Evolutionary conservation across 768 basidiomycete species (phyloP), one percentile per base, ranked within the genome.

Genomic region (Rossbeevera mucosa): DNA sequence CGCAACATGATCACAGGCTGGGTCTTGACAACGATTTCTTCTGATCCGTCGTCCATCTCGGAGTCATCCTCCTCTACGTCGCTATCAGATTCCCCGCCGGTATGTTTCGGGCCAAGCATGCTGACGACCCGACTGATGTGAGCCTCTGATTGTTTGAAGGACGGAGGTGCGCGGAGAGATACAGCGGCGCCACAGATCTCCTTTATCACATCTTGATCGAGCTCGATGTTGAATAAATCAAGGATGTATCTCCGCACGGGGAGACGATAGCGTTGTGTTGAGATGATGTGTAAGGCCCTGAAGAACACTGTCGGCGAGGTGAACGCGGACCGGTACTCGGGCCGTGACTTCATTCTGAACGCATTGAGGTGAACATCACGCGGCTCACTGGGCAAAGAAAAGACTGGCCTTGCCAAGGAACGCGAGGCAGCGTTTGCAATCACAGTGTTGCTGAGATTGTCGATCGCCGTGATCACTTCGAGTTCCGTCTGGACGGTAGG

Each of bases 361-460:
- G 22, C n/a, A 31, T 11, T 38, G 29, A 47, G 18, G 36, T 58
- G 5, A 59, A 49, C 26, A 38, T 12, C 18, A 41, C 13, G 20
- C 12, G 26, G 6, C 21, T 1, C 20, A 22, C 31, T 48, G 8
- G 13, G 6, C 20, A 40, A 49, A 50, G n/a, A 43, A 36, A 18
- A n/a, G 11, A 68, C 79, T 57, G 63, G 94, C 93, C 81, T 82
- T 25, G 91, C 86, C 33, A 99, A 74, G 16, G 91, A 86, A 43
- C 92, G 82, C 21, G 96, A 98, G 1, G 96, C 94, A 21, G 91
- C 83, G 62, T 94, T 94, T 0, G 94, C 94, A 52, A 98, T 89
- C 47, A 98, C 94, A 18, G 94, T 91, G 65, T 99, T 99, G 25
- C 88, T 86, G 38, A 99, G 76, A 65, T 97, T 97, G 61, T 93